Evolutionary conservation across 75 land plant genomes (phyloP), one percentile per base, ranked within the genome.

Genomic region (Selaginella moellendorffii): DNA sequence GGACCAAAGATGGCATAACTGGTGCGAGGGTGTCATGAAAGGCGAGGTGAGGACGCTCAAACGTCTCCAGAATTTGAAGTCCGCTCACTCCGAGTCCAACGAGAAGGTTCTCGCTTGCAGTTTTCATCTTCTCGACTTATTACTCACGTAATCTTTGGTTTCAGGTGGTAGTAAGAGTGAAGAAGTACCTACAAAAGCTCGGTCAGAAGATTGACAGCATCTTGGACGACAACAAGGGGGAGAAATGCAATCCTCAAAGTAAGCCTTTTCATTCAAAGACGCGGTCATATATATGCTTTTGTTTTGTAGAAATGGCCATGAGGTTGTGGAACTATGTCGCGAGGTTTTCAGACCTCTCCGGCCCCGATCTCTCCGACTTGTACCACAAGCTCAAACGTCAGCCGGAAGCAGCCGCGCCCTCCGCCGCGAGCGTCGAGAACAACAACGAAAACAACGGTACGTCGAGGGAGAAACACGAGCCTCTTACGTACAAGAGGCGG

Each of bases 261-360:
- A 79, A 76, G 99, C 78, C 2, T 42, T 52, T 31, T 5, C n/a
- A 54, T 68, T 2, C 0, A 20, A 54, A 19, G 5, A 25, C 61
- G n/a, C n/a, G n/a, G n/a, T n/a, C n/a, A 28, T 28, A 0, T 54
- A 36, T 67, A 27, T 23, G 51, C 19, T 51, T 21, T 27, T 76
- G 30, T 2, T 19, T 12, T 42, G 26, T 31, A 14, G 99, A 86
- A 67, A 86, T 90, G 85, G 82, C 77, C 0, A 80, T 75, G 30
- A 76, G 99, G 26, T 72, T 95, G 22, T 95, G 99, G 99, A 90
- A 90, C 59, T 95, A 95, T 68, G 92, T 95, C 1, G 85, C 97
- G 9, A 86, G 77, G 53, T 95, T 78, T 62, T 95, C 99, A 52
- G 89, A 86, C 73, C 65, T 95, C 51, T n/a, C 88, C 54, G 99